Conservation (phyloP, 805 yeast genomes). For the Kodamaea hsintzibuensis region DNA sequence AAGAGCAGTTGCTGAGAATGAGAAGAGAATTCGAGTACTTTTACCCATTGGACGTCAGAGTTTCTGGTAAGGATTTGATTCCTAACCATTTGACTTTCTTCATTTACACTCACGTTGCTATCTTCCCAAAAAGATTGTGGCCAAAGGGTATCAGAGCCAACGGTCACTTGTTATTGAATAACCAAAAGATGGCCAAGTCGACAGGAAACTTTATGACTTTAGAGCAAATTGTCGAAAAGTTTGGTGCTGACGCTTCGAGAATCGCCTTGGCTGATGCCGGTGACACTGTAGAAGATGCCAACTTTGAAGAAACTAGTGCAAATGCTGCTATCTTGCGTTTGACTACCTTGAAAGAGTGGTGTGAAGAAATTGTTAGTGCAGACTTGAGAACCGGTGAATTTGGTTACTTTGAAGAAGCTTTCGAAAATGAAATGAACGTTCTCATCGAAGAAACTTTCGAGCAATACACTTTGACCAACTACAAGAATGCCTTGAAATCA, state of each 20-base stretch:
- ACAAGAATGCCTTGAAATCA: conserved; percentile 84
- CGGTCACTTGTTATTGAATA: conserved; percentile 93
- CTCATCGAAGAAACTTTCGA: conserved; percentile 73
- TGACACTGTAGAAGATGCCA: conserved; percentile 96
- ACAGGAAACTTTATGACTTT: conserved; percentile 97
- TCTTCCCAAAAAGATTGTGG: conserved; percentile 91
- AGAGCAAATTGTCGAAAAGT: conserved; percentile 79
- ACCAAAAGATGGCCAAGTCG: conserved; percentile 96
- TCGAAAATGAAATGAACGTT: conserved; percentile 89
- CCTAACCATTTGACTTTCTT: conserved; percentile 97
- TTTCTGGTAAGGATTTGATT: conserved; percentile 95
- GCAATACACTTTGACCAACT: conserved; percentile 71
- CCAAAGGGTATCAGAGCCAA: conserved; percentile 92
- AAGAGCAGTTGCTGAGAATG: conserved; percentile 63
- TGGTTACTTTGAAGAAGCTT: conserved; percentile 79
- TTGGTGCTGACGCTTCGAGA: conserved; percentile 97
- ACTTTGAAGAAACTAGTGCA: conserved; percentile 94
- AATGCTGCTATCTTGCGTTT: conserved; percentile 96
- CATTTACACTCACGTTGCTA: conserved; percentile 88
- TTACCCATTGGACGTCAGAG: conserved; percentile 89
- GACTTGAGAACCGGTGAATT: conserved; percentile 50
- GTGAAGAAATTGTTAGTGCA: conserved; percentile 67
- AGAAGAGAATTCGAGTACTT: conserved; percentile 96
- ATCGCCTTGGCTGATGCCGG: conserved; percentile 99
- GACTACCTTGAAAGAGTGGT: conserved; percentile 92